phyloP scores from a whole-genome alignment of 169 alveolate genomes.

The Miamiensis avidus region DNA sequence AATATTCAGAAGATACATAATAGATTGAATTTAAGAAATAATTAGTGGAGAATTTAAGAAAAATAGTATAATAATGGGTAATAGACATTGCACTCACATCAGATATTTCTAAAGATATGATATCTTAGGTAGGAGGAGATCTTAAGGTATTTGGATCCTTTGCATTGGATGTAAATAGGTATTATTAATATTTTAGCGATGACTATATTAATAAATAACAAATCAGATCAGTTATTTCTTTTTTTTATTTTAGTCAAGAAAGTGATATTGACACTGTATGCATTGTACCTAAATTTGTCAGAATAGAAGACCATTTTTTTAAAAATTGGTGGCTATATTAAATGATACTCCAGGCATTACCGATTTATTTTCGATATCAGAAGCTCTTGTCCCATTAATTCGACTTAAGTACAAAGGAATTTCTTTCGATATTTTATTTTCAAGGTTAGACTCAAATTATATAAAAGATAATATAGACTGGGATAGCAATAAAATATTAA shows the following conservation, averaged over 20 bases:
- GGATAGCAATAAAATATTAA: slow-evolving; percentile 62
- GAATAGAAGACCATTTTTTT: slow-evolving; percentile 65
- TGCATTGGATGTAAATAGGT: background rate
- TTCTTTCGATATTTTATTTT: slow-evolving; percentile 79
- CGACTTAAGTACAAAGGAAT: slow-evolving; percentile 68
- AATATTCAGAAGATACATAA: background rate
- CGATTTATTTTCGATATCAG: slow-evolving; percentile 63
- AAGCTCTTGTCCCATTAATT: slow-evolving; percentile 82
- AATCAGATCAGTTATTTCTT: too few relatives aligned
- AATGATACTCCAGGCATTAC: slow-evolving; percentile 57
- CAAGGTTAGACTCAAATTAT: slow-evolving; percentile 52
- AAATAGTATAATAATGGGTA: background rate
- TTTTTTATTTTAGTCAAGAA: slow-evolving; percentile 37
- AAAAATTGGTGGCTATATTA: slow-evolving; percentile 63
- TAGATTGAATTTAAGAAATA: background rate
- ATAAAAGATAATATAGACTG: slow-evolving; percentile 54
- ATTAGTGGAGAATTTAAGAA: background rate
- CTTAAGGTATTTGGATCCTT: background rate
- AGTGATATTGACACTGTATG: slow-evolving; percentile 86
- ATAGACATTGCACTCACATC: background rate
- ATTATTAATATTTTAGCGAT: background rate
- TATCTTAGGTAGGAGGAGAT: background rate
- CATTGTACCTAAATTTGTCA: slow-evolving; percentile 72
- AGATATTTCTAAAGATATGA: background rate
- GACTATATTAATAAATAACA: too few relatives aligned